Base-by-base conservation (phyloP, 2,329 filamentous ascomycete species). In the Colletotrichum graminicola region DNA sequence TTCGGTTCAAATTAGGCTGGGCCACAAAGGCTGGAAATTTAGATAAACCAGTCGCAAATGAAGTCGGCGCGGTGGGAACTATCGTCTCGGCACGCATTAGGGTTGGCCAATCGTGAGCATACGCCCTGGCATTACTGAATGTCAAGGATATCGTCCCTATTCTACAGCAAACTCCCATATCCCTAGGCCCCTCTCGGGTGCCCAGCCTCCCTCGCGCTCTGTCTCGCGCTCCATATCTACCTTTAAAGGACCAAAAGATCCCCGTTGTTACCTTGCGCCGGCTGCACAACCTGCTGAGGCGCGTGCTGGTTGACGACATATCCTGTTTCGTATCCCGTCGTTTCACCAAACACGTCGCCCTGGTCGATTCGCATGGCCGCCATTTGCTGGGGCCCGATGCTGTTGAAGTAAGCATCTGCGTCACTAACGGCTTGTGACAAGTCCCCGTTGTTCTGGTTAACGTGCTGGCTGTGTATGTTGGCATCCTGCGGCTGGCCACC, bases 321-420 rank as follows among this genome's bases (percentile, higher is more conserved):
- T 62, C 86, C 87, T 71, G 85, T 84, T 73, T 85, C 84, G 57
- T 83, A 83, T 57, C 84, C 86, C 29, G 84, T 85, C 41, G 85
- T 87, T 60, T 89, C 90, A 26, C 90, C 90, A 78, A 91, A 92
- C 18, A 89, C 89, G 75, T 91, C 91, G 56, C 90, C 85, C 67
- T 86, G 85, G 57, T 91, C 89, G 69, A 94, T 85, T 68, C 88
- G 86, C 88, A 95, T 89, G 21, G 89, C 87, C 5, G 89, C 90
- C 91, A 94, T 93, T 79, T 93, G 91, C 79, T 91, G 89, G 71
- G 84, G 89, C 1, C 91, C 91, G n/a, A 94, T 86, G 55, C 90
- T 92, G 21, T 93, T 91, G 81, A 98, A 98, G 82, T 97, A 98
- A 21, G 92, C 90, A 78, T 98, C 95, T 12, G 95, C 95, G 66